Evolutionary conservation across 2,329 filamentous ascomycete species (phyloP), one percentile per base, ranked within the genome.

Genomic region (Colletotrichum australisinense): DNA sequence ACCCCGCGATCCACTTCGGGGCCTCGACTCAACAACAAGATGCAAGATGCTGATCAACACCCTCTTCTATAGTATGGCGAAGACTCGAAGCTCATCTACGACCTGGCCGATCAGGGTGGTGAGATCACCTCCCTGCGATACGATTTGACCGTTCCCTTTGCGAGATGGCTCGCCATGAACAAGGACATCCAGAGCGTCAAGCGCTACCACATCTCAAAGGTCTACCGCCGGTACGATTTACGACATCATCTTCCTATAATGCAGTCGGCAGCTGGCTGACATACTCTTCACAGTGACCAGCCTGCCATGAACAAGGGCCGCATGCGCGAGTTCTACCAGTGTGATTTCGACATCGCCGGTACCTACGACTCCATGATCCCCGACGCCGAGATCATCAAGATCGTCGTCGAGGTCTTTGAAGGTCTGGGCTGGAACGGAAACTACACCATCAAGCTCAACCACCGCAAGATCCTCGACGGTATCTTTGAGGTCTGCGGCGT

Each of bases 271-370:
- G 16, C 35, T 63, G 32, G 49, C 73, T 74, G 92, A 76, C 86
- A 49, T n/a, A 19, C 14, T 12, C 42, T 4, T 49, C 12, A 14
- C 5, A 70, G 93, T 80, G 93, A 94, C 81, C 92, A 94, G 82
- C 93, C 93, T 24, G 93, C 95, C 74, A 94, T 98, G 85, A 94
- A 93, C 75, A 97, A 97, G 82, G 96, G 95, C 64, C 91, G 95
- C 67, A 97, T 98, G 93, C 91, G 96, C 79, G 96, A 98, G 84
- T 98, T 98, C 84, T 98, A 97, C 86, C 95, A 98, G 84, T 98
- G 95, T 86, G 96, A 98, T 84, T 97, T 98, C 80, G 95, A 98
- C 58, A 96, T 98, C 84, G 95, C 95, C 14, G 95, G 95, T 74
- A 87, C 86, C 55, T 97, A 95, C 85, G 96, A 98, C 81, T 85